Evolutionary conservation across 1,284 basidiomycete genomes (phyloP).

Genomic region (Malassezia japonica): DNA sequence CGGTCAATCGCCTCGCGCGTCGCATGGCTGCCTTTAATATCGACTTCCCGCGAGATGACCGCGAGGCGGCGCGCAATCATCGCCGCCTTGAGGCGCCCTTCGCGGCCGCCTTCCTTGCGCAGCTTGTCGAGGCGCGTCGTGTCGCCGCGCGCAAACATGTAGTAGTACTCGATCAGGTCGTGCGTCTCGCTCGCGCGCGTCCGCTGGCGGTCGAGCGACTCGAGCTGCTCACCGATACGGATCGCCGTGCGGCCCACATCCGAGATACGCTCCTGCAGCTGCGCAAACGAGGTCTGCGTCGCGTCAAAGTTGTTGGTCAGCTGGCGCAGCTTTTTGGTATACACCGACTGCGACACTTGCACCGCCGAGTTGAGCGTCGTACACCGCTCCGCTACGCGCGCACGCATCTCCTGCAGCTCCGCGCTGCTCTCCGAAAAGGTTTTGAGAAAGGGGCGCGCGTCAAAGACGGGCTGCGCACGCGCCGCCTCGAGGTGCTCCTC

Average conservation of each 20-base stretch:
- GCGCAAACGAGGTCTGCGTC: conserved; percentile 35
- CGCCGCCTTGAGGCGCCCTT: conserved; percentile 78
- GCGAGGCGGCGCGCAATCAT: conserved; percentile 76
- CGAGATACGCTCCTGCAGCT: conserved; percentile 57
- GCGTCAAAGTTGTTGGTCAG: conserved; percentile 78
- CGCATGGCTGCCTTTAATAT: conserved; percentile 40
- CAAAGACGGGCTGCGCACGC: conserved; percentile 72
- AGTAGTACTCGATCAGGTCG: conserved; percentile 89
- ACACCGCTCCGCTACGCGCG: conserved; percentile 76
- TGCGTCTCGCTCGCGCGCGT: conserved; percentile 87
- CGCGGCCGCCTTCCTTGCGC: conserved; percentile 63
- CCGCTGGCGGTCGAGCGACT: conserved; percentile 82
- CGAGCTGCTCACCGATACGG: conserved; percentile 84
- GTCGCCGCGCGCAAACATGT: conserved; percentile 79
- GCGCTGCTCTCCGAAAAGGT: conserved; percentile 86
- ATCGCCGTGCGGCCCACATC: conserved; percentile 90
- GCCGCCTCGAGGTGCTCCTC: conserved; percentile 76
- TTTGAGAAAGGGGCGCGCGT: conserved; percentile 81
- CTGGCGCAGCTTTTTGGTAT: conserved; percentile 83
- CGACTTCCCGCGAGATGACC: conserved; percentile 83
- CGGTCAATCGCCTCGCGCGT: conserved; percentile 62
- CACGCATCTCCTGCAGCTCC: conserved; percentile 69
- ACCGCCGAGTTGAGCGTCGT: conserved; percentile 87
- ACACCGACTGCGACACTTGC: conserved; percentile 78
- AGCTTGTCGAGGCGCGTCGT: conserved; percentile 66